Evolutionary conservation across 257 asterid genomes (phyloP).

Genomic region (Vinca minor): DNA sequence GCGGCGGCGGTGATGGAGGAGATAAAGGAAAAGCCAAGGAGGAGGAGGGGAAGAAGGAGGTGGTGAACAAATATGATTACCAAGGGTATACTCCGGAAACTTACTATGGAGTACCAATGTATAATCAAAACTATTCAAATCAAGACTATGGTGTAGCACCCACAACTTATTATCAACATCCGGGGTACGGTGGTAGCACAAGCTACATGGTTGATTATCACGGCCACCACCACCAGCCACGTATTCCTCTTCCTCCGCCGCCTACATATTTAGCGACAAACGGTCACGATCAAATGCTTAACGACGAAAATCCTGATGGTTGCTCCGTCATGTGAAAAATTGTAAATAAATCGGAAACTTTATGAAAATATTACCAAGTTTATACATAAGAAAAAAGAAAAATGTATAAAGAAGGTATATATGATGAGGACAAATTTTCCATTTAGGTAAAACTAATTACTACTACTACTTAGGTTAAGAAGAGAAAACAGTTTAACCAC

Average conservation of each 20-base stretch:
- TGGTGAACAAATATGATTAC: slow-evolving; percentile 49
- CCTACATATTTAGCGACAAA: slow-evolving; percentile 21
- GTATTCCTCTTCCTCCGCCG: slow-evolving; percentile 48
- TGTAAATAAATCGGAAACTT: slow-evolving; percentile 29
- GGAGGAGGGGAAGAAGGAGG: slow-evolving; percentile 23
- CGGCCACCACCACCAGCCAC: slow-evolving; percentile 21
- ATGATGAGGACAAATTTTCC: slow-evolving; percentile 14
- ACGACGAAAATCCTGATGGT: slow-evolving; percentile 84
- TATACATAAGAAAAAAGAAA: too few species aligned
- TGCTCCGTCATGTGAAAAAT: slow-evolving; percentile 67
- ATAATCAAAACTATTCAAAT: slow-evolving; percentile 40
- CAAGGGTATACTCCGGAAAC: slow-evolving; percentile 36
- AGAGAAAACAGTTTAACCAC: too few species aligned
- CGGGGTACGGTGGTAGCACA: slow-evolving; percentile 16
- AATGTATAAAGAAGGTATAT: too few species aligned
- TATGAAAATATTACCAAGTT: too few species aligned
- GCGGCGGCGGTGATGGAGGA: slow-evolving; percentile 26
- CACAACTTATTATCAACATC: slow-evolving; percentile 18
- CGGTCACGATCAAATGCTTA: slow-evolving; percentile 46
- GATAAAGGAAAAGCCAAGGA: slow-evolving; percentile 24
- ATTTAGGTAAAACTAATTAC: not conserved
- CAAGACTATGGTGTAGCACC: slow-evolving; percentile 55
- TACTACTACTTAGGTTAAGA: too few species aligned
- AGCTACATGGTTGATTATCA: slow-evolving; percentile 38
- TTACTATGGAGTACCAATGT: slow-evolving; percentile 39